Conservation (phyloP, 345 rosid species). For the Gossypium arboreum region DNA sequence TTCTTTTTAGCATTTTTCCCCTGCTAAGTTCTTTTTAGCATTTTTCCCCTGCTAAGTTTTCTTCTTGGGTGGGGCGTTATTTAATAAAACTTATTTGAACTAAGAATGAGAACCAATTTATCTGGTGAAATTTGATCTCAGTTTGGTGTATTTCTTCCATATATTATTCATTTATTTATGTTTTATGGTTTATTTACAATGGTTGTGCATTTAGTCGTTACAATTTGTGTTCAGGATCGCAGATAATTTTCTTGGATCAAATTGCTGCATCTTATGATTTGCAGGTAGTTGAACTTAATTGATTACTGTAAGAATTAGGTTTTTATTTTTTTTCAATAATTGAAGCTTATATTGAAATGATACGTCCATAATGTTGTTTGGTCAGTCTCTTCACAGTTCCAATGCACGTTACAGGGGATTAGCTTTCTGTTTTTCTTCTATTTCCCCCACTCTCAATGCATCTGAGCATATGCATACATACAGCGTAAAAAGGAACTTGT, state of each 20-base stretch:
- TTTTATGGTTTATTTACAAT: not conserved
- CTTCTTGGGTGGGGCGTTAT: not conserved
- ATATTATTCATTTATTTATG: not conserved
- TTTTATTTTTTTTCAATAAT: not conserved
- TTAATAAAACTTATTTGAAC: not conserved
- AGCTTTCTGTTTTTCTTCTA: not conserved
- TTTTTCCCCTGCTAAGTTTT: not conserved
- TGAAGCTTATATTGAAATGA: not conserved
- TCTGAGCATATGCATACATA: not conserved
- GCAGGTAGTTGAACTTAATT: not conserved
- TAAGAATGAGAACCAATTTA: not conserved
- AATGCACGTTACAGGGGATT: not conserved
- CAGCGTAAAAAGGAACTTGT: conserved; percentile 10
- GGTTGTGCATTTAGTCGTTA: not conserved
- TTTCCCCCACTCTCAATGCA: not conserved
- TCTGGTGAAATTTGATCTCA: not conserved
- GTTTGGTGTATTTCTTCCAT: not conserved
- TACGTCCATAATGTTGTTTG: not conserved
- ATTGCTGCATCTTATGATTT: conserved; percentile 10
- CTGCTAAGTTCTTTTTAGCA: not conserved
- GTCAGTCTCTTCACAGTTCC: not conserved
- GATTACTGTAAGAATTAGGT: not conserved
- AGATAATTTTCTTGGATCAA: not conserved
- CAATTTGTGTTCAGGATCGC: not conserved
- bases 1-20: not conserved